Evolutionary conservation across 805 yeast genomes (phyloP), one percentile per base, ranked within the genome.

Genomic region (Sugiyamaella floridensis): DNA sequence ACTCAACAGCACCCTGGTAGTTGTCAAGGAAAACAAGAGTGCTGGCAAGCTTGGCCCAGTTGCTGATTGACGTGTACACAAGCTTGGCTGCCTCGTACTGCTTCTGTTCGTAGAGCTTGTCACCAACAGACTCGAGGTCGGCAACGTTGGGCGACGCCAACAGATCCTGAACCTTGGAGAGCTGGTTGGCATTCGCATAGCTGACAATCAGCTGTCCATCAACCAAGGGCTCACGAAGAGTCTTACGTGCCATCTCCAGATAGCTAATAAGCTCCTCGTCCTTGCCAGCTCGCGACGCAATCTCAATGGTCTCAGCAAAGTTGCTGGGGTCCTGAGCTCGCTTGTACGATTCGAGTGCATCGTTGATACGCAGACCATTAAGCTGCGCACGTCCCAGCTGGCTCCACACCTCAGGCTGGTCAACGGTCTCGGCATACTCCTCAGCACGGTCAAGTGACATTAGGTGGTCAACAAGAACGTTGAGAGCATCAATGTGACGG

Each of bases 1-100:
- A 89, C 67, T 93, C 98, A 57, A 93, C 99, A 49, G 99, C 99
- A 52, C 88, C 82, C 73, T 93, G 97, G 70, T 89, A 90, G 68
- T 93, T 97, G 51, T 82, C 83, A 64, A 93, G 76, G 74, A 83
- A 89, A 37, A 93, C 99, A 66, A 90, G 80, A 29, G 98, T 92
- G n/a, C 96, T 86, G 14, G 99, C 98, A 62, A 93, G 80, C 70
- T 90, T 93, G 47, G 97, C 85, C 78, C 95, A 92, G 73, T 92
- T 93, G 42, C 97, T 89, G 54, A 92, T 84, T 58, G 83, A 85
- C 9, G 89, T 75, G 71, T 80, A 93, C 62, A 95, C 80, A 58
- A 89, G 75, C 73, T 89, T 92, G 43, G 99, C 97, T 48, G 97
- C 98, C 63, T 87, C 83, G 73, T 87, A 93, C 71, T 89, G 85